Evolutionary conservation across 768 basidiomycete genomes (phyloP).

Genomic region (Leccinellum luteum): DNA sequence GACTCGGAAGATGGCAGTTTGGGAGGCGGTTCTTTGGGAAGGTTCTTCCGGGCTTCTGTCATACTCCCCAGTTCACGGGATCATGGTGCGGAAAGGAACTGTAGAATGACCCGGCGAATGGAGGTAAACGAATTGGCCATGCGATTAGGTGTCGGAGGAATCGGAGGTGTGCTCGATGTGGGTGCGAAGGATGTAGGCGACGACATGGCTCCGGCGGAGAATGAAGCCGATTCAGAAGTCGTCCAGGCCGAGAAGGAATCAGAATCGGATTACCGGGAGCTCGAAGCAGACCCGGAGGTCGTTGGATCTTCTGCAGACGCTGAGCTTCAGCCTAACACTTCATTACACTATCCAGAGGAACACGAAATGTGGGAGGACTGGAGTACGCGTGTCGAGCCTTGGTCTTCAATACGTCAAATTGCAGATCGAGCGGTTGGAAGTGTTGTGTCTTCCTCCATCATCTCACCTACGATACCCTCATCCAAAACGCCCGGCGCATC

Average conservation of each 20-base stretch:
- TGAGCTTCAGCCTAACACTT: constrained; percentile 1
- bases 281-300: constrained; percentile 18
- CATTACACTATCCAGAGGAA: constrained; percentile 17
- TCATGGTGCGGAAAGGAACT: constrained; percentile 48
- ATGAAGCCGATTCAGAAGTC: constrained; percentile 3
- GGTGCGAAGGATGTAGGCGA: background rate
- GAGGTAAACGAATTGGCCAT: constrained; percentile 81
- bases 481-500: constrained; percentile 20
- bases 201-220: background rate
- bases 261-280: constrained; percentile 9
- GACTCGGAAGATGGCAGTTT: constrained; percentile 17
- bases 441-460: constrained; percentile 39
- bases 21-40: constrained; percentile 17
- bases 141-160: constrained; percentile 76
- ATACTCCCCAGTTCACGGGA: constrained; percentile 65
- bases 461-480: constrained; percentile 7
- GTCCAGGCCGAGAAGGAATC: constrained; percentile 5
- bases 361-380: constrained; percentile 57
- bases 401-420: constrained; percentile 67
- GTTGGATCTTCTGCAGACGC: constrained; percentile 16
- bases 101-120: constrained; percentile 58
- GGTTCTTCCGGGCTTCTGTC: constrained; percentile 68
- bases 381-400: constrained; percentile 66
- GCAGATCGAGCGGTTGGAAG: constrained; percentile 76
- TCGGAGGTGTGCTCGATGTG: constrained; percentile 62